A percentile compares a stretch with the other conserved stretches of the same genome.
Evolutionary conservation across 2,329 filamentous ascomycete genomes (phyloP).

Genomic region (Hypoxylon sp.): DNA sequence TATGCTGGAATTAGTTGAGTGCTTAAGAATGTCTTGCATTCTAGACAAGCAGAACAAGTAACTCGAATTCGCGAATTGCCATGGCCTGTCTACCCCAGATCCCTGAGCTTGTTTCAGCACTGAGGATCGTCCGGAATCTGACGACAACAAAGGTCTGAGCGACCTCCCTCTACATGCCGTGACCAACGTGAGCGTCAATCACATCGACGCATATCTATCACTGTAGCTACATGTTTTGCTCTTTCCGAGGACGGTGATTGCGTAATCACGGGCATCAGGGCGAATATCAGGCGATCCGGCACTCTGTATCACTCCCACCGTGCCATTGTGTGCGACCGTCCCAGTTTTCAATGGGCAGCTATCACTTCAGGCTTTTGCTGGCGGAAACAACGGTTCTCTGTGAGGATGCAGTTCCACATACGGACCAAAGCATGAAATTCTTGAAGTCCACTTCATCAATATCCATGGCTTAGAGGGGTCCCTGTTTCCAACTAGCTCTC

Average conservation of each 20-base stretch:
- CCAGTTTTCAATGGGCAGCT: not conserved
- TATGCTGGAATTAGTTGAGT: not conserved
- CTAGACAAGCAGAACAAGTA: no score
- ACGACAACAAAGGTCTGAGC: slow-evolving; percentile 28
- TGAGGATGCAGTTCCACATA: no score
- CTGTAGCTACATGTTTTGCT: not conserved
- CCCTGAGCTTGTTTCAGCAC: slow-evolving; percentile 25
- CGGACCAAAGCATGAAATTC: no score
- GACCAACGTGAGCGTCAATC: not conserved
- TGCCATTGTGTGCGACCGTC: not conserved
- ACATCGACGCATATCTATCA: not conserved
- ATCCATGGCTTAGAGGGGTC: no score
- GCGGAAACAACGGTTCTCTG: not conserved
- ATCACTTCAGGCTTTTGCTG: not conserved
- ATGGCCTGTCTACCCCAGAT: slow-evolving; percentile 21
- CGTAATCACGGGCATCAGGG: not conserved
- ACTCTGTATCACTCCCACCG: not conserved
- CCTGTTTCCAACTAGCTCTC: no score
- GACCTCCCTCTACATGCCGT: slow-evolving; percentile 4
- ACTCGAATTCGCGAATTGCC: not conserved
- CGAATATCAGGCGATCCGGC: not conserved
- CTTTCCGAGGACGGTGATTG: not conserved
- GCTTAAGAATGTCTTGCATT: not conserved
- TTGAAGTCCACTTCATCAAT: no score
- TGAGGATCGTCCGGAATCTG: slow-evolving; percentile 21